A percentile compares a stretch with the other conserved stretches of the same genome.
phyloP scores from a whole-genome alignment of 306 rosid genomes.

The Myrica gale region DNA sequence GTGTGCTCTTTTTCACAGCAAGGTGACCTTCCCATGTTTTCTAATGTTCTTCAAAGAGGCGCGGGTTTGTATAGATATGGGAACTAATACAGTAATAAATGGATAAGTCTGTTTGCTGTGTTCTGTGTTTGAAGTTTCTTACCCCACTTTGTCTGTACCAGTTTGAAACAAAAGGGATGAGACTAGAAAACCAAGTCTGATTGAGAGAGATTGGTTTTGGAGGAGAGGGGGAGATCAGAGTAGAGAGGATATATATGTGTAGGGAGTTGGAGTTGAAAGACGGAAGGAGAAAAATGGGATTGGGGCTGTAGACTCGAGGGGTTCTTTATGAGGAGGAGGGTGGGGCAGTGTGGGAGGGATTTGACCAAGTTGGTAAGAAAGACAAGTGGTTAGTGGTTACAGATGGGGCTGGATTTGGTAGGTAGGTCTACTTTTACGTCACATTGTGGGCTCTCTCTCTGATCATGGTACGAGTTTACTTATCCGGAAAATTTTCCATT shows the following conservation, averaged over 20 bases:
- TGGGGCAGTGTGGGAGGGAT: constrained; percentile 20
- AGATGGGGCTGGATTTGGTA: constrained; percentile 37
- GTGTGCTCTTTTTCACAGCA: constrained; percentile 76
- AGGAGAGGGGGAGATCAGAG: not conserved
- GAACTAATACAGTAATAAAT: not conserved
- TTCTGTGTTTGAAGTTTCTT: not conserved
- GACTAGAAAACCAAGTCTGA: constrained; percentile 9
- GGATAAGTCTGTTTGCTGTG: constrained; percentile 21
- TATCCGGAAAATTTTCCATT: no score
- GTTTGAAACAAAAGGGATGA: constrained; percentile 7
- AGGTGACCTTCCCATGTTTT: constrained; percentile 65
- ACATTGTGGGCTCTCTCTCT: constrained; percentile 23
- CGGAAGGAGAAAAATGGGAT: not conserved
- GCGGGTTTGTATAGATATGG: not conserved
- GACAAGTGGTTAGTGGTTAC: constrained; percentile 53
- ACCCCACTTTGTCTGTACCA: constrained; percentile 10
- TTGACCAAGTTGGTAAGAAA: constrained; percentile 51
- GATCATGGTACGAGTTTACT: not conserved
- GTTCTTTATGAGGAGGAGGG: not conserved
- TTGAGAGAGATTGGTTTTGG: constrained; percentile 1
- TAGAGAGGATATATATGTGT: constrained; percentile 1
- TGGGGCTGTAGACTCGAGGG: not conserved
- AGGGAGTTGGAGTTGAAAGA: not conserved
- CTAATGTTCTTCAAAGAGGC: not conserved
- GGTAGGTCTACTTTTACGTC: constrained; percentile 53